Evolutionary conservation across 768 basidiomycete species (phyloP).

Genomic region (Podaxis sp.): DNA sequence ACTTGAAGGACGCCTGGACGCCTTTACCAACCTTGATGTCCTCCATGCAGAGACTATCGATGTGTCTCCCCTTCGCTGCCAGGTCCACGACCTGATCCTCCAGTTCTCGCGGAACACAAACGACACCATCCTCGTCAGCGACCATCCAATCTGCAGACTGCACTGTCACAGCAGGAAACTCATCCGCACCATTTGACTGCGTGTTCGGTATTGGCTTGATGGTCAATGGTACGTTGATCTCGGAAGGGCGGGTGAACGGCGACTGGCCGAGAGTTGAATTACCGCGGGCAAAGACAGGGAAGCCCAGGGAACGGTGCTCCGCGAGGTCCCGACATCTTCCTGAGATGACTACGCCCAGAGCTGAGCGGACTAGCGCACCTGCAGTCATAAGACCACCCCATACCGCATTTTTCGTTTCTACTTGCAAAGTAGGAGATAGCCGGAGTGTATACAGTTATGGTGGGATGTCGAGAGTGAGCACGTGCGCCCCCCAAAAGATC

Average conservation of each 20-base stretch:
- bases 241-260: constrained; percentile 77
- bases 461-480: neutral
- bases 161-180: constrained; percentile 53
- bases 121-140: constrained; percentile 88
- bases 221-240: constrained; percentile 61
- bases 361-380: constrained; percentile 68
- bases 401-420: constrained; percentile 74
- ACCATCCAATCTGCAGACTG: constrained; percentile 78
- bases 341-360: constrained; percentile 74
- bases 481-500: neutral
- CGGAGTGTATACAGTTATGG: neutral
- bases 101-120: constrained; percentile 62
- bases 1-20: constrained; percentile 72
- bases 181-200: constrained; percentile 21
- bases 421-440: neutral
- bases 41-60: constrained; percentile 67
- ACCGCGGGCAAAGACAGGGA: constrained; percentile 80
- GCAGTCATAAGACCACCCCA: constrained; percentile 95
- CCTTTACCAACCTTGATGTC: constrained; percentile 77
- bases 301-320: constrained; percentile 65
- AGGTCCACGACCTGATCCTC: constrained; percentile 51
- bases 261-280: constrained; percentile 85
- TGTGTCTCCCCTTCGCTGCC: constrained; percentile 52
- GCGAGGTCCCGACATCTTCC: constrained; percentile 81
- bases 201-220: constrained; percentile 24